Conservation (phyloP, 2,329 filamentous ascomycete genomes). For the Exophiala xenobiotica region DNA sequence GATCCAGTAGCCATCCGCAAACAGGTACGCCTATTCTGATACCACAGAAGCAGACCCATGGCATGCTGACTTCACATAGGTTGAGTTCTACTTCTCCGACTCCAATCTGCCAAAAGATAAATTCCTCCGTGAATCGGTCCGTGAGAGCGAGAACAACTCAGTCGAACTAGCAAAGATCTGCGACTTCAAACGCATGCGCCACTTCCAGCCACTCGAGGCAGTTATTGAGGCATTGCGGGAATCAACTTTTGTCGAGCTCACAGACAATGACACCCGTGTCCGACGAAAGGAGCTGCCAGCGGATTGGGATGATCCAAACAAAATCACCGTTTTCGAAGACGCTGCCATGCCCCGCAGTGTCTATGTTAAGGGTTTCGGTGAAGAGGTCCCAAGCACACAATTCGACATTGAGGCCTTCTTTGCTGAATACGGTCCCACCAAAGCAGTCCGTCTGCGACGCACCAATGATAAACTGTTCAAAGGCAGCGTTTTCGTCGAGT, state of each 20-base stretch:
- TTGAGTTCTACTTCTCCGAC: conserved; percentile 95
- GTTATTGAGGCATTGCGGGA: conserved; percentile 80
- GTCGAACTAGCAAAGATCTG: conserved; percentile 75
- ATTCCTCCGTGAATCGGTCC: conserved; percentile 76
- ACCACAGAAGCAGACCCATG: neutral
- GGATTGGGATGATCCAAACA: conserved; percentile 50
- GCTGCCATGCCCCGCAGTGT: conserved; percentile 71
- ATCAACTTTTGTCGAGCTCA: conserved; percentile 70
- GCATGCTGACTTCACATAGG: conserved; percentile 49
- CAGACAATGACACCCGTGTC: conserved; percentile 69
- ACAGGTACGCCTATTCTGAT: conserved; percentile 56
- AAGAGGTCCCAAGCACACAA: conserved; percentile 79
- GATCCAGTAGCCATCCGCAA: conserved; percentile 79
- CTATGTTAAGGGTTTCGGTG: conserved; percentile 92
- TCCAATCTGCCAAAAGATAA: conserved; percentile 86
- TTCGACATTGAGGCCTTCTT: conserved; percentile 95
- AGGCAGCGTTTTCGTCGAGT: conserved; percentile 94
- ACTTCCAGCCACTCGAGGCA: conserved; percentile 83
- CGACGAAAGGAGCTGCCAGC: conserved; percentile 70
- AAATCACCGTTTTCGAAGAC: conserved; percentile 59
- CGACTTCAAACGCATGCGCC: conserved; percentile 93
- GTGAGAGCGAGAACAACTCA: conserved; percentile 76
- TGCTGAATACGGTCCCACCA: conserved; percentile 72
- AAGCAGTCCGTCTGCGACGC: conserved; percentile 83
- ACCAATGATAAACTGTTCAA: conserved; percentile 75